Conservation (phyloP, 2,329 filamentous ascomycete species). For the Trichoderma simmonsii region DNA sequence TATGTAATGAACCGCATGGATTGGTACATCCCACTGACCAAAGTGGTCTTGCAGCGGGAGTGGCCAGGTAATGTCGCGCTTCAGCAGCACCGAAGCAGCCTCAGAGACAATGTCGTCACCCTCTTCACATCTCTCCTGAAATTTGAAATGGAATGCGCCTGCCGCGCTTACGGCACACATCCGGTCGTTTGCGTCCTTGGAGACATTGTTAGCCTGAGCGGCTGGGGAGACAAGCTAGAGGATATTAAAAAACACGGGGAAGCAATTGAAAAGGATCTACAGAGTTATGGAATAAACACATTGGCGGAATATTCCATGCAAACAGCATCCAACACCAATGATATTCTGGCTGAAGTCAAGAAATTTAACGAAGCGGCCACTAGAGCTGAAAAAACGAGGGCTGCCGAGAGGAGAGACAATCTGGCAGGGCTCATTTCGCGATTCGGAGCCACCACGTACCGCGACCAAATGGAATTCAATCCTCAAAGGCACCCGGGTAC, state of each 20-base stretch:
- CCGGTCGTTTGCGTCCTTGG: neutral
- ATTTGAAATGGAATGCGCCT: neutral
- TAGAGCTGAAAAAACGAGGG: neutral
- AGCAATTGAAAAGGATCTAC: neutral
- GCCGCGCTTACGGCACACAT: neutral
- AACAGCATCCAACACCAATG: neutral
- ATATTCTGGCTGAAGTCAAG: neutral
- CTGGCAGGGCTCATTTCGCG: neutral
- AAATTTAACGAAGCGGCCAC: neutral
- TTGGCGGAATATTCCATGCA: neutral
- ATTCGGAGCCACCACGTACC: neutral
- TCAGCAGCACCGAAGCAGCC: neutral
- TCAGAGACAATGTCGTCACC: neutral
- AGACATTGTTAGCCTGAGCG: neutral
- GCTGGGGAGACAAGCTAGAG: neutral
- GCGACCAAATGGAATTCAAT: neutral
- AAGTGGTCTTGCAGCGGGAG: neutral
- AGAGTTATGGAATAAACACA: neutral
- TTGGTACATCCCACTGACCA: neutral
- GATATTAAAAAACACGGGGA: neutral
- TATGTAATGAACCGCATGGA: neutral
- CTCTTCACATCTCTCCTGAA: neutral
- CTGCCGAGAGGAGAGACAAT: neutral
- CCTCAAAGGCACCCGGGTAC: neutral
- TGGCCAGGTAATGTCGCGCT: neutral